These are phyloP conservation scores for Suhomyces ambrosiae DNA, from an alignment of 1,139 yeast species.

Conservation along the genomic window DNA sequence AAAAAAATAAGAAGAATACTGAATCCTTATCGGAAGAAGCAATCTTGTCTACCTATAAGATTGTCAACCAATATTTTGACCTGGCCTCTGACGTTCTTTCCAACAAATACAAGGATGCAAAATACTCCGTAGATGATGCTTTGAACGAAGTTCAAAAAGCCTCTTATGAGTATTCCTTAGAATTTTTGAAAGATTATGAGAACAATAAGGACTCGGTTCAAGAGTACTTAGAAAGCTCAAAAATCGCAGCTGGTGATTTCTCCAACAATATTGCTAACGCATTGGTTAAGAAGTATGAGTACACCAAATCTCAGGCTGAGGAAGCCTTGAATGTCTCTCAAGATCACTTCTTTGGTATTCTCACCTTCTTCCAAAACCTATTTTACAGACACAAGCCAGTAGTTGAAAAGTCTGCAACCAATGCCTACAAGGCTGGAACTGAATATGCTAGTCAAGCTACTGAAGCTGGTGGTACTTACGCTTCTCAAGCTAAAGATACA, in stretches of 20 bases:
- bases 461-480: slow-evolving; percentile 4
- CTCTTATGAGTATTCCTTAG: slow-evolving; percentile 24
- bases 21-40: slow-evolving; percentile 25
- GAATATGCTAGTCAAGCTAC: slow-evolving; percentile 6
- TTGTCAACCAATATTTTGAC: slow-evolving; percentile 45
- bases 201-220: slow-evolving; percentile 16
- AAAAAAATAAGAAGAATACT: slow-evolving; percentile 9
- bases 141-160: slow-evolving; percentile 26
- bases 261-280: slow-evolving; percentile 7
- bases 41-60: slow-evolving; percentile 22
- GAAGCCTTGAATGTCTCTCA: slow-evolving; percentile 23
- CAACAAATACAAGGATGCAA: slow-evolving; percentile 22
- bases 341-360: slow-evolving; percentile 20
- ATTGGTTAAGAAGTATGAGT: slow-evolving; percentile 14
- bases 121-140: slow-evolving; percentile 24
- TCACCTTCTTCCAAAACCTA: slow-evolving; percentile 5
- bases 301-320: slow-evolving; percentile 19
- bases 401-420: slow-evolving; percentile 13
- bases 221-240: slow-evolving; percentile 20
- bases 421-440: slow-evolving; percentile 7
- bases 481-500: slow-evolving; percentile 5
- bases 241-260: slow-evolving; percentile 21
- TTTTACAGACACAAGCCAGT: slow-evolving; percentile 13
- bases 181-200: slow-evolving; percentile 18
- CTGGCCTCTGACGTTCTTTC: slow-evolving; percentile 35